These are phyloP conservation scores for Secale cereale DNA, from an alignment of 176 grass and related monocot genomes.

Conservation along the genomic window DNA sequence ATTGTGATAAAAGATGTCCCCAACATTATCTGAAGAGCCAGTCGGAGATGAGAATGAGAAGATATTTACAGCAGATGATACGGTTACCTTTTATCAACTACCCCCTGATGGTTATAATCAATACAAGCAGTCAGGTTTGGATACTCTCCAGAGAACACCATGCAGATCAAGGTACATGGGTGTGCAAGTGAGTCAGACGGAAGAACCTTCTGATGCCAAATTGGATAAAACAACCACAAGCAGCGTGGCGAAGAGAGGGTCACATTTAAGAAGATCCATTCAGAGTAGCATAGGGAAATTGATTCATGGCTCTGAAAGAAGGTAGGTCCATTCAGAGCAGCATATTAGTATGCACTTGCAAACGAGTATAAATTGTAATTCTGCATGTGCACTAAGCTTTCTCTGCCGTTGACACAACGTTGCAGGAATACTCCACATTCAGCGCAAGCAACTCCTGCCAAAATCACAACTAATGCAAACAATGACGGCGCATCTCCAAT, in stretches of 20 bases:
- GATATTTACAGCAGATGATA: constrained; percentile 37
- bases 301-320: constrained; percentile 75
- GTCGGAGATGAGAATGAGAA: constrained; percentile 39
- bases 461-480: constrained; percentile 20
- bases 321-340: constrained; percentile 29
- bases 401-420: constrained; percentile 23
- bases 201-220: constrained; percentile 41
- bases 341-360: background rate
- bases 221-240: constrained; percentile 36
- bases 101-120: constrained; percentile 26
- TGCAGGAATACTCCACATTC: constrained; percentile 48
- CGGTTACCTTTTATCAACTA: constrained; percentile 23
- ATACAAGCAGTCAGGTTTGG: constrained; percentile 46
- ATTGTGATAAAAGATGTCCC: constrained; percentile 31
- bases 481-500: constrained; percentile 31
- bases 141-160: constrained; percentile 43
- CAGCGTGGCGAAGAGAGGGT: constrained; percentile 59
- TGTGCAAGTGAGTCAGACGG: constrained; percentile 6
- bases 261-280: constrained; percentile 80
- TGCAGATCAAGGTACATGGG: constrained; percentile 41
- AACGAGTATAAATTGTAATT: background rate
- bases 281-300: constrained; percentile 79
- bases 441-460: constrained; percentile 43
- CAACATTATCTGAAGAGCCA: constrained; percentile 30
- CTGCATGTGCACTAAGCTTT: background rate